phyloP scores from a whole-genome alignment of 2,329 filamentous ascomycete genomes.

The Cladophialophora carrionii region DNA sequence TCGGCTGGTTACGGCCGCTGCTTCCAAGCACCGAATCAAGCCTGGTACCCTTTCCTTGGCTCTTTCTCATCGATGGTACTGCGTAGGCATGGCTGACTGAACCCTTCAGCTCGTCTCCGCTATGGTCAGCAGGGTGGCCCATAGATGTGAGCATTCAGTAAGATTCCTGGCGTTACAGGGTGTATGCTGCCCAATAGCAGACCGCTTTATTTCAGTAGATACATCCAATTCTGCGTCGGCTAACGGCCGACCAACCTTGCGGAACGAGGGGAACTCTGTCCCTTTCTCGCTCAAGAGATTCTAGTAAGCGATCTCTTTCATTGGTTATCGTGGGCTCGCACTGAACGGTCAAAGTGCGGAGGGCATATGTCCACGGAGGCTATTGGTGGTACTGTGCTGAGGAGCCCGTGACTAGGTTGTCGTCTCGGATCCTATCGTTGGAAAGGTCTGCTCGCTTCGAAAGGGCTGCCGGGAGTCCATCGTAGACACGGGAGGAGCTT shows the following conservation, averaged over 20 bases:
- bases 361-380: no score
- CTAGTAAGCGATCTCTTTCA: no score
- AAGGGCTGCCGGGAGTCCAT: not conserved
- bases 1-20: not conserved
- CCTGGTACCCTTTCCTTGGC: not conserved
- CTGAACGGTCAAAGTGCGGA: no score
- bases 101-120: not conserved
- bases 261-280: no score
- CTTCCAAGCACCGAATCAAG: not conserved
- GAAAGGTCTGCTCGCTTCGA: not conserved
- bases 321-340: no score
- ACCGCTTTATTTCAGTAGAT: not conserved
- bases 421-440: not conserved
- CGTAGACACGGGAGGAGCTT: not conserved
- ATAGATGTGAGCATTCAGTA: no score
- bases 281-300: no score
- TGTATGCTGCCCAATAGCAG: not conserved
- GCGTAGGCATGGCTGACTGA: not conserved
- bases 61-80: not conserved
- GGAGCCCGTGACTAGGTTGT: not conserved
- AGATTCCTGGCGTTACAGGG: no score
- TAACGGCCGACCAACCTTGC: not conserved
- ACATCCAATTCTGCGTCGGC: not conserved
- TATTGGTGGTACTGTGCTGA: no score
- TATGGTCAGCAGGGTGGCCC: no score